Base-by-base conservation (phyloP, 768 basidiomycete species). In the Lepiota brunneoincarnata region DNA sequence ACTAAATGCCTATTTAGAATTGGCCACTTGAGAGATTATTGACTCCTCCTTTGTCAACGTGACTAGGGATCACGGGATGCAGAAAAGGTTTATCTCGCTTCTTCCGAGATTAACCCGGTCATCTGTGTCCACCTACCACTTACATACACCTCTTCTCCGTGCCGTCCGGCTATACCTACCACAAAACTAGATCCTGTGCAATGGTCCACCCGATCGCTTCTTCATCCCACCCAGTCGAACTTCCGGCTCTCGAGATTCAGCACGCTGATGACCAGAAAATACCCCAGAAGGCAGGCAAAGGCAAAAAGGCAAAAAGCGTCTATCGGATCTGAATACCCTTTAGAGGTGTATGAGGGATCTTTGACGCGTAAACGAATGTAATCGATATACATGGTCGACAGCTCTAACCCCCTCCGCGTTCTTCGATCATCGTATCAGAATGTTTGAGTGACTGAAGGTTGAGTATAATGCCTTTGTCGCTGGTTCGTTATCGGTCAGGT, bases 401-500 rank as follows among this genome's bases (percentile, higher is more conserved):
- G 92, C 73, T 94, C 51, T 78, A 85, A 73, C 95, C 95, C 15
- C 79, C 75, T 4, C 93, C 12, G 85, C 78, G 51, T 98, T 87
- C 77, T 87, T 98, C 72, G 89, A 89, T 60, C 87, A 89, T 68
- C 87, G 96, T 44, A 82, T 98, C 71, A 84, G 86, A 65, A 84
- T 98, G 63, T 98, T 94, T 63, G 89, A 96, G 36, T 75, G 89
- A 64, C 75, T 95, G 57, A 93, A 93, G 69, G 82, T 77, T 14
- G 88, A 96, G 68, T 81, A 94, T 62, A 88, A 91, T 64, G 84
- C 83, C 46, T 88, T 83, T 65, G 78, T 93, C 5, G 85, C 89
- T 68, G 78, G 95, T 93, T 57, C 28, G 64, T 48, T 23, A 38
- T 14, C 39, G 55, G 43, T 48, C 24, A 10, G 4, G 41, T 38